A percentile compares a stretch with the other conserved stretches of the same genome.
Evolutionary conservation across 1,139 yeast genomes (phyloP).

Genomic region (Kurtzmaniella quercitrusa): DNA sequence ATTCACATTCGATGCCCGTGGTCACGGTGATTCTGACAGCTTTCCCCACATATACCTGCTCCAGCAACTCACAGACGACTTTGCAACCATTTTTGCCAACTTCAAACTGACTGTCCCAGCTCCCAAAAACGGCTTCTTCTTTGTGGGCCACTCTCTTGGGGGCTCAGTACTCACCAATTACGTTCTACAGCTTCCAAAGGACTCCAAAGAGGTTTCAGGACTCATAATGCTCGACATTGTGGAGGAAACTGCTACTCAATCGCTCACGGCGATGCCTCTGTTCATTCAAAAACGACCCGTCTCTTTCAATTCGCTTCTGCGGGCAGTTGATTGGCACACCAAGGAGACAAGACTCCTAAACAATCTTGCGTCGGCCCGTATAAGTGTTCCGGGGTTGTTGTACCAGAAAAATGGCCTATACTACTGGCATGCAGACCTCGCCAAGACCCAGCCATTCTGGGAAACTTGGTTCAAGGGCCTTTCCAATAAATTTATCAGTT

Average conservation of each 20-base stretch:
- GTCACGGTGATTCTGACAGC: slow-evolving; percentile 57
- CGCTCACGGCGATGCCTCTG: slow-evolving; percentile 61
- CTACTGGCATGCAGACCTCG: slow-evolving; percentile 55
- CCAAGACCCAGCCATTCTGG: slow-evolving; percentile 68
- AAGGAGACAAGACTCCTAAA: slow-evolving; percentile 46
- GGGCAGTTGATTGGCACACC: slow-evolving; percentile 84
- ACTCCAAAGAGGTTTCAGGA: slow-evolving; percentile 45
- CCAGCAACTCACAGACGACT: slow-evolving; percentile 53
- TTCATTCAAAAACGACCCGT: slow-evolving; percentile 63
- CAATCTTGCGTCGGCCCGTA: slow-evolving; percentile 57
- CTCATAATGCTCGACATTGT: slow-evolving; percentile 83
- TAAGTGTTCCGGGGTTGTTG: slow-evolving; percentile 70
- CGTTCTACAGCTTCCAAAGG: slow-evolving; percentile 11
- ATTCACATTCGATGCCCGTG: slow-evolving; percentile 73
- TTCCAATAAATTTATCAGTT: slow-evolving; percentile 55
- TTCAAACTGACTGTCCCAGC: slow-evolving; percentile 23
- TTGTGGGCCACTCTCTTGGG: slow-evolving; percentile 91
- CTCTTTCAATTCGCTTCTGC: slow-evolving; percentile 43
- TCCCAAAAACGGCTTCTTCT: slow-evolving; percentile 24
- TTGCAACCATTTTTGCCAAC: slow-evolving; percentile 38
- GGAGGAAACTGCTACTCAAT: slow-evolving; percentile 81
- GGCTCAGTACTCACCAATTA: slow-evolving; percentile 73
- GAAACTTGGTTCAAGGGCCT: slow-evolving; percentile 71
- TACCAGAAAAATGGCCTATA: slow-evolving; percentile 11
- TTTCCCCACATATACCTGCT: slow-evolving; percentile 41